phyloP scores from a whole-genome alignment of 2,329 filamentous ascomycete species.

The Paraconiothyrium brasiliense region DNA sequence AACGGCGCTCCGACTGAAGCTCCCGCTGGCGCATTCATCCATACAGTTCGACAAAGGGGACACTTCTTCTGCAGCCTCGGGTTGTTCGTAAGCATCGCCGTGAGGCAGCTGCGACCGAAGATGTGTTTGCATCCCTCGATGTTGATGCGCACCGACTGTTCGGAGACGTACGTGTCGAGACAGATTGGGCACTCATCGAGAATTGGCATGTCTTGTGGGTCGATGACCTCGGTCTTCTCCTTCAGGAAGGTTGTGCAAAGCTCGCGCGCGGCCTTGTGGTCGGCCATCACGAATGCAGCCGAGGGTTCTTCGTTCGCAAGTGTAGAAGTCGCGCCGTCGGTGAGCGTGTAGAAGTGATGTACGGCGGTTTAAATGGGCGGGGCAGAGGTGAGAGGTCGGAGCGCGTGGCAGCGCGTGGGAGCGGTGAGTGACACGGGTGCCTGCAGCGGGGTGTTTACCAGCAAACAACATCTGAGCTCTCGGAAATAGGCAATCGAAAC shows the following conservation, averaged over 20 bases:
- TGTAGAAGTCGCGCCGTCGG: neutral
- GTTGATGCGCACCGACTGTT: slow-evolving; percentile 26
- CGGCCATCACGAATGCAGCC: neutral
- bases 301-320: neutral
- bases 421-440: slow-evolving; percentile 1
- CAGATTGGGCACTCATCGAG: slow-evolving; percentile 32
- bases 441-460: neutral
- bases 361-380: neutral
- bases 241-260: slow-evolving; percentile 9
- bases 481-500: too few relatives aligned
- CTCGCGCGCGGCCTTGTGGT: slow-evolving; percentile 3
- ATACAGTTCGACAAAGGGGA: slow-evolving; percentile 34
- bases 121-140: slow-evolving; percentile 27
- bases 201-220: neutral
- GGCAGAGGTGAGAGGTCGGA: slow-evolving; percentile 5
- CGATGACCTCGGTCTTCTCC: neutral
- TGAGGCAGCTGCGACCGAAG: slow-evolving; percentile 27
- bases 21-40: slow-evolving; percentile 14
- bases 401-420: neutral
- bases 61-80: slow-evolving; percentile 27
- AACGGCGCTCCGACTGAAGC: too few relatives aligned
- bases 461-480: too few relatives aligned
- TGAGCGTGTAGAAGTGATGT: neutral
- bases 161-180: slow-evolving; percentile 25
- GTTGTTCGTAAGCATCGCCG: slow-evolving; percentile 18